Base-by-base conservation (phyloP, 2,329 filamentous ascomycete species). In the Fusarium sororula region DNA sequence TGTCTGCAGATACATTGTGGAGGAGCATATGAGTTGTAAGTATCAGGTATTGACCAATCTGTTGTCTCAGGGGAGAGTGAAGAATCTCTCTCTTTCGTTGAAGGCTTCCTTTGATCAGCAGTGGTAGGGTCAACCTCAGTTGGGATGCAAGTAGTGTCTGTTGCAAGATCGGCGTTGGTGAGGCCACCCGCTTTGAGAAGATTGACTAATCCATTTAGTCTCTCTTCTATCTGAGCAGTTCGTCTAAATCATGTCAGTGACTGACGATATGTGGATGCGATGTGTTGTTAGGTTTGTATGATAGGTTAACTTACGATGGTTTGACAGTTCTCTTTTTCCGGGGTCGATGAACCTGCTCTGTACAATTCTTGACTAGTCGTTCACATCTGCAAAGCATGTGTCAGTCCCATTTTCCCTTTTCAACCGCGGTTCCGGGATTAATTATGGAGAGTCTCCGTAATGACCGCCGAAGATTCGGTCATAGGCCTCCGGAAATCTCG, bases 261-360 rank as follows among this genome's bases (percentile, higher is more conserved):
- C n/a, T 6, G 18, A n/a, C 5, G 8, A 22, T 44, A 37, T 42
- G 28, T 30, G 15, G 47, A 48, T 18, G 41, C 20, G 5, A 5
- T 28, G 10, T 38, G 15, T 28, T 5, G 22, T 48, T 22, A 10
- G 24, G 38, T 13, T 24, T 24, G 15, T 10, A 15, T 37, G 32
- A 35, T 13, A 26, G 37, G 55, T 6, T 17, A 6, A 83, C 86
- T 82, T 80, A 88, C 87, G 86, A 88, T 38, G 85, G 84, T 66
- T 85, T 87, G 39, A 80, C 81, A 38, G 85, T 84, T 72, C 87
- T 82, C 80, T 88, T 88, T 78, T 88, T 88, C 37, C 87, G 82
- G 7, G 85, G 85, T 30, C 83, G 83, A 73, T 87, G 86, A 32
- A 87, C 77, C 72, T 88, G 86, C 17, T 80, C 81, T 1, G 81